phyloP scores from a whole-genome alignment of 2,329 filamentous ascomycete genomes.

The Golovinomyces cichoracearum region DNA sequence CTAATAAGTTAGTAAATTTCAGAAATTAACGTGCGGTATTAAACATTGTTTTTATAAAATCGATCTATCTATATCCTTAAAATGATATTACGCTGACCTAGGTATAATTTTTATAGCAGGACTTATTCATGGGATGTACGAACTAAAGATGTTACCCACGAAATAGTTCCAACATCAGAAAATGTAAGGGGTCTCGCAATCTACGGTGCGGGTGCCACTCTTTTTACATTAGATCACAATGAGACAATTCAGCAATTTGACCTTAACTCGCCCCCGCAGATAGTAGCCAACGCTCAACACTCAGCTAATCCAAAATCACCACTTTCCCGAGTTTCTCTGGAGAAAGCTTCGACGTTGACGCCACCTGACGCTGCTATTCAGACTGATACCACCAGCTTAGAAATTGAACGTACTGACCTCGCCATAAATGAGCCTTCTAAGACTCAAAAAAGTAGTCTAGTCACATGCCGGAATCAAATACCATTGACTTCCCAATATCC shows the following conservation, averaged over 20 bases:
- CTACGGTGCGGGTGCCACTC: slow-evolving; percentile 67
- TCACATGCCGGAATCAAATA: slow-evolving; percentile 13
- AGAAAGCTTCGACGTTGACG: background rate
- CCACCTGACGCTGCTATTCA: background rate
- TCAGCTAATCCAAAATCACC: too few species aligned
- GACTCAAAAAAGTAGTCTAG: slow-evolving; percentile 8
- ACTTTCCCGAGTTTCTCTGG: background rate
- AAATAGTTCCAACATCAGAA: slow-evolving; percentile 63
- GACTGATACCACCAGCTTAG: background rate
- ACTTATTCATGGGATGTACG: slow-evolving; percentile 90
- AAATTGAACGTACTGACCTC: background rate
- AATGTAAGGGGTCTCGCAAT: slow-evolving; percentile 60
- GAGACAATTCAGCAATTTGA: slow-evolving; percentile 90
- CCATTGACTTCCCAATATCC: slow-evolving; percentile 27
- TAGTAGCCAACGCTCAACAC: slow-evolving; percentile 75
- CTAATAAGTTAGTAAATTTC: slow-evolving; percentile 56
- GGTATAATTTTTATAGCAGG: slow-evolving; percentile 36
- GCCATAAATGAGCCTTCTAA: background rate
- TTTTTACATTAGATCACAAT: slow-evolving; percentile 75
- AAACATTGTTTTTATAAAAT: too few species aligned
- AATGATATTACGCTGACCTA: too few species aligned
- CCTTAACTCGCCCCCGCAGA: slow-evolving; percentile 51
- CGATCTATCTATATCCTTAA: too few species aligned
- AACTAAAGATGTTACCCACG: slow-evolving; percentile 87
- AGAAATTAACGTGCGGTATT: too few species aligned